Percentiles rank a stretch among this genome's conserved stretches.
These are phyloP conservation scores for Pittosporum tobira DNA, from an alignment of 129 eudicot species.

Conservation along the genomic window DNA sequence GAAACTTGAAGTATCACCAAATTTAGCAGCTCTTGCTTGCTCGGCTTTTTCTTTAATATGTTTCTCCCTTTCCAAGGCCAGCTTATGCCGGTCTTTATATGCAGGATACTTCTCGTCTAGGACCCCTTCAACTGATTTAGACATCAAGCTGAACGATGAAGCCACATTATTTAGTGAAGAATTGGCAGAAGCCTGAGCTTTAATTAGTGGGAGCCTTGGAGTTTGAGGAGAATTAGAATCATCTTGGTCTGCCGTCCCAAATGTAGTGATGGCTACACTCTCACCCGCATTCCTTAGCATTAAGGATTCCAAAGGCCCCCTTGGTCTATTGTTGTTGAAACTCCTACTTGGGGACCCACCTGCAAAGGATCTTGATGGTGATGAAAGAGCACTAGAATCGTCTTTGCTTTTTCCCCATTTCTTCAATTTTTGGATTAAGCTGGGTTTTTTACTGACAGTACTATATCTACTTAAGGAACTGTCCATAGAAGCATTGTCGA, in stretches of 20 bases:
- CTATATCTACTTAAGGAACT: conserved; percentile 79
- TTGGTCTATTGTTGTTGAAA: conserved; percentile 52
- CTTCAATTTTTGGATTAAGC: conserved; percentile 76
- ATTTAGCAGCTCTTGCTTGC: conserved; percentile 78
- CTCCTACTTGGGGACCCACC: conserved; percentile 59
- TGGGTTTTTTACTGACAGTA: conserved; percentile 60
- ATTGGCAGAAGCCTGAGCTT: conserved; percentile 32
- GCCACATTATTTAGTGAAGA: conserved; percentile 50
- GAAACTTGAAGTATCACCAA: conserved; percentile 54
- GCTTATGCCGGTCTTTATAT: conserved; percentile 87
- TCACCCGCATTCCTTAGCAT: conserved; percentile 91
- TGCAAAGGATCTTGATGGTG: conserved; percentile 77
- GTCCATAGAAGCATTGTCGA: conserved; percentile 75
- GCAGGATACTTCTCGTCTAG: conserved; percentile 92
- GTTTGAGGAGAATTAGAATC: conserved; percentile 49
- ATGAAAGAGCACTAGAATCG: conserved; percentile 65
- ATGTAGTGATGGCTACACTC: conserved; percentile 76
- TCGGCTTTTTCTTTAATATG: conserved; percentile 87
- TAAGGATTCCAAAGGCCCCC: conserved; percentile 83
- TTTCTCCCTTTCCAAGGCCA: conserved; percentile 86
- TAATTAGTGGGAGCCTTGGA: conserved; percentile 29
- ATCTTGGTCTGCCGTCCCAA: conserved; percentile 65
- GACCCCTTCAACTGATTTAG: conserved; percentile 91
- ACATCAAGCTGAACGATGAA: conserved; percentile 72
- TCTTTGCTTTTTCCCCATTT: conserved; percentile 89